phyloP scores from a whole-genome alignment of 805 yeast genomes.

The Peterozyma toletana region DNA sequence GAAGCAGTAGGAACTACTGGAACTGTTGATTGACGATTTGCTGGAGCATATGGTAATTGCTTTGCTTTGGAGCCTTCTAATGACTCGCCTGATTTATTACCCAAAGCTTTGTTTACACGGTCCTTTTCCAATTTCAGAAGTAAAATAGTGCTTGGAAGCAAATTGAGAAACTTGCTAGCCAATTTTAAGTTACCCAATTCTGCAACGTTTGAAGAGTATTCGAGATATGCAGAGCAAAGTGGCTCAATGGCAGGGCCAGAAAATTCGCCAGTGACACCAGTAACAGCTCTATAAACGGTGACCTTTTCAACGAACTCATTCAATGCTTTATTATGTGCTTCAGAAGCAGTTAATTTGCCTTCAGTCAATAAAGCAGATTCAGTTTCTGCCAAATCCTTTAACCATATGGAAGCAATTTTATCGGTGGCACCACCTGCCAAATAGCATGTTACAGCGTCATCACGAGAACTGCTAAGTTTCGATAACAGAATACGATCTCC shows the following conservation, averaged over 20 bases:
- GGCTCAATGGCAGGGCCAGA: conserved; percentile 38
- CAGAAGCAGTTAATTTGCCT: conserved; percentile 54
- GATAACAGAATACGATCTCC: conserved; percentile 70
- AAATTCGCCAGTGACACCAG: conserved; percentile 25
- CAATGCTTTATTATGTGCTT: conserved; percentile 78
- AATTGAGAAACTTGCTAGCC: conserved; percentile 61
- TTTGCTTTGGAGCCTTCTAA: background rate
- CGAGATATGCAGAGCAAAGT: conserved; percentile 60
- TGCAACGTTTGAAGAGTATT: conserved; percentile 75
- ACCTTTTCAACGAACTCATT: conserved; percentile 80
- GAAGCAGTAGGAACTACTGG: conserved; percentile 10
- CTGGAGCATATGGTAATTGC: background rate
- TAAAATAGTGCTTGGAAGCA: conserved; percentile 69
- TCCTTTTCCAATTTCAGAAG: conserved; percentile 70
- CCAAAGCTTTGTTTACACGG: conserved; percentile 66
- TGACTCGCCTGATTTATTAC: conserved; percentile 10
- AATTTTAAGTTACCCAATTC: conserved; percentile 78
- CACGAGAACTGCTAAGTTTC: conserved; percentile 36
- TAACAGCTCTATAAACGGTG: conserved; percentile 58
- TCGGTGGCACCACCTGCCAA: conserved; percentile 78
- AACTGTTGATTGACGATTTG: background rate
- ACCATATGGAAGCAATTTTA: conserved; percentile 78
- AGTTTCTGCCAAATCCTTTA: conserved; percentile 49
- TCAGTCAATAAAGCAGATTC: conserved; percentile 36
- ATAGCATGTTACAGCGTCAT: conserved; percentile 70